Evolutionary conservation across 2,329 filamentous ascomycete species (phyloP).

Genomic region (Anisogramma anomala): DNA sequence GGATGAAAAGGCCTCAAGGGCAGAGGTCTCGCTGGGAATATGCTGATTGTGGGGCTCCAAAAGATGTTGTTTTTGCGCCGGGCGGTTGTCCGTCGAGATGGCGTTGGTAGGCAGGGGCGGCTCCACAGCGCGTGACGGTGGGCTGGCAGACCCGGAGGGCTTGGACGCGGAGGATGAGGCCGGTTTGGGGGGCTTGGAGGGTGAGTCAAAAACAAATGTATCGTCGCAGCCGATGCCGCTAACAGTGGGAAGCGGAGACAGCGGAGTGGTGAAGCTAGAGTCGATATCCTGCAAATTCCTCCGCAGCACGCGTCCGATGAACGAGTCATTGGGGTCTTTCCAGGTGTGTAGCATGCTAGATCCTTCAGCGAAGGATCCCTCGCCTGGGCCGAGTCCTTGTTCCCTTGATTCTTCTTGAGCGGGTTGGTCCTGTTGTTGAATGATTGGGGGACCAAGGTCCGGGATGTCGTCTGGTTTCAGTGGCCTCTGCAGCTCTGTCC

Average conservation of each 20-base stretch:
- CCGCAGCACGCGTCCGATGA: conserved; percentile 41
- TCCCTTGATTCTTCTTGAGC: background rate
- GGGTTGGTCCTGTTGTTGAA: background rate
- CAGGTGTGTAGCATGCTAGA: conserved; percentile 22
- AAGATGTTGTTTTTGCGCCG: conserved; percentile 10
- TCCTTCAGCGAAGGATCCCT: conserved; percentile 33
- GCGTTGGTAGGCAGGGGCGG: conserved; percentile 3
- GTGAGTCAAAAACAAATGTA: conserved; percentile 46
- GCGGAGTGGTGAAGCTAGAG: conserved; percentile 50
- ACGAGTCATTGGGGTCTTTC: conserved; percentile 30
- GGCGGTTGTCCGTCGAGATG: background rate
- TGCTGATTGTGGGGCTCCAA: conserved; percentile 23
- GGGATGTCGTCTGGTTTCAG: conserved; percentile 7
- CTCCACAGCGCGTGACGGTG: conserved; percentile 5
- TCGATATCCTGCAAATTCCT: conserved; percentile 52
- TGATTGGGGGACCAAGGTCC: conserved; percentile 4
- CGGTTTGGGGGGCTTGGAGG: conserved; percentile 20
- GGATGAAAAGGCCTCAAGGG: conserved; percentile 42
- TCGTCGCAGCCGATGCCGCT: conserved; percentile 41
- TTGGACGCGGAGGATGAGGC: background rate
- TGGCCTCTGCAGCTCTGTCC: conserved; percentile 2
- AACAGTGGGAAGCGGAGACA: conserved; percentile 43
- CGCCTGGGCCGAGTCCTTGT: conserved; percentile 15
- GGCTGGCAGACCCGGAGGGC: conserved; percentile 5
- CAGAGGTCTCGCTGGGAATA: conserved; percentile 27